Evolutionary conservation across 345 rosid species (phyloP).

Genomic region (Salix dunnii): DNA sequence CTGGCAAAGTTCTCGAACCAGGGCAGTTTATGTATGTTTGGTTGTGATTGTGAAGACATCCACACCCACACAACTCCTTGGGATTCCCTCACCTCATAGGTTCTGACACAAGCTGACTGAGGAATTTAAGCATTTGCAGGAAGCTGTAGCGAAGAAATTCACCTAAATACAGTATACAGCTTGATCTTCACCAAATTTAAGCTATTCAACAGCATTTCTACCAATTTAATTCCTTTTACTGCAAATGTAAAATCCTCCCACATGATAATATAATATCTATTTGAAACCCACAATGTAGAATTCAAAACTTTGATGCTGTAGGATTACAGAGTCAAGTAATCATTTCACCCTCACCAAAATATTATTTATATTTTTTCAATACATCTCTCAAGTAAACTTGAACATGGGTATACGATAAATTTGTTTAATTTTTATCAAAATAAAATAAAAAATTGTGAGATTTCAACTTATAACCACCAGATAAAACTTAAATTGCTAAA

Average conservation of each 20-base stretch:
- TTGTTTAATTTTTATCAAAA: too few species aligned
- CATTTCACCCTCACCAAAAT: too few species aligned
- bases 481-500: too few species aligned
- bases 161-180: neutral
- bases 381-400: too few species aligned
- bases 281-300: neutral
- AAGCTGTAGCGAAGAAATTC: constrained; percentile 39
- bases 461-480: too few species aligned
- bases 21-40: constrained; percentile 43
- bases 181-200: neutral
- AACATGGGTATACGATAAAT: too few species aligned
- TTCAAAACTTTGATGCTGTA: too few species aligned
- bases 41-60: constrained; percentile 47
- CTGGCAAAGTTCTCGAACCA: constrained; percentile 85
- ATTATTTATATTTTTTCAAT: too few species aligned
- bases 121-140: constrained; percentile 78
- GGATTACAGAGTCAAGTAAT: too few species aligned
- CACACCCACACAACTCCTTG: constrained; percentile 94
- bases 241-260: neutral
- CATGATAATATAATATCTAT: neutral
- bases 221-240: neutral
- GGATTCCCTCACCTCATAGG: constrained; percentile 68
- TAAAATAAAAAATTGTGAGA: too few species aligned
- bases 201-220: neutral
- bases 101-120: constrained; percentile 59